Conservation (phyloP, 768 basidiomycete genomes). For the Nidularia sp. region DNA sequence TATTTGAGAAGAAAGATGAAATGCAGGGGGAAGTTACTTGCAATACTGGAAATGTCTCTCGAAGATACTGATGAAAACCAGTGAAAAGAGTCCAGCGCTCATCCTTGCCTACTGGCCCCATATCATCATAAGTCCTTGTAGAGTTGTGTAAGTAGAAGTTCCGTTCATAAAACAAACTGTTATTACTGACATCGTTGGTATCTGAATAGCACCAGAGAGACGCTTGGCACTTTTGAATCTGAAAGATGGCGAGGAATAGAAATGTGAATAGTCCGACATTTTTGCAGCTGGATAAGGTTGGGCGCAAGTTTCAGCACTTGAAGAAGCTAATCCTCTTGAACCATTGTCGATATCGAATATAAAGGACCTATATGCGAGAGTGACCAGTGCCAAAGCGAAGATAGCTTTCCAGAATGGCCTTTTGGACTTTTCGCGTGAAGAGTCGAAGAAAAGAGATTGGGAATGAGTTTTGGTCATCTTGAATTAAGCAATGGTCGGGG, state of each 20-base stretch:
- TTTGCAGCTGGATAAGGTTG: constrained; percentile 15
- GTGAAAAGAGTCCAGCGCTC: constrained; percentile 19
- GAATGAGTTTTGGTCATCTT: no score
- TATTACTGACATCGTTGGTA: constrained; percentile 19
- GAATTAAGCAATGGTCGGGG: no score
- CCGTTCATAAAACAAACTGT: not conserved
- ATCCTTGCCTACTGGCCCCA: constrained; percentile 20
- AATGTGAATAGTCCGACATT: constrained; percentile 14
- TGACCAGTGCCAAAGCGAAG: no score
- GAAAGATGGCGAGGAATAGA: constrained; percentile 15
- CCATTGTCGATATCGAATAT: no score
- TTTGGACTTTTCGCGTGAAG: no score
- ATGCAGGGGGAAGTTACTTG: constrained; percentile 6
- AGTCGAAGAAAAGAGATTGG: no score
- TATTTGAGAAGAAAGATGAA: not conserved
- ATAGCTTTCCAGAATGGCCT: no score
- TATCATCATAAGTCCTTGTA: constrained; percentile 24
- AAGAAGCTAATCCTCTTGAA: no score
- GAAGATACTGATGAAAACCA: constrained; percentile 19
- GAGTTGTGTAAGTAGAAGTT: not conserved
- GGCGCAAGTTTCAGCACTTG: no score
- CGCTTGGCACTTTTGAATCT: constrained; percentile 12
- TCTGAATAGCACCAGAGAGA: constrained; percentile 19
- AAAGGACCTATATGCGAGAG: no score
- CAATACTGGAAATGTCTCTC: constrained; percentile 20